These are phyloP conservation scores for Syncephalastrum sp. DNA, from an alignment of 371 early-diverging fungal species.

Conservation along the genomic window DNA sequence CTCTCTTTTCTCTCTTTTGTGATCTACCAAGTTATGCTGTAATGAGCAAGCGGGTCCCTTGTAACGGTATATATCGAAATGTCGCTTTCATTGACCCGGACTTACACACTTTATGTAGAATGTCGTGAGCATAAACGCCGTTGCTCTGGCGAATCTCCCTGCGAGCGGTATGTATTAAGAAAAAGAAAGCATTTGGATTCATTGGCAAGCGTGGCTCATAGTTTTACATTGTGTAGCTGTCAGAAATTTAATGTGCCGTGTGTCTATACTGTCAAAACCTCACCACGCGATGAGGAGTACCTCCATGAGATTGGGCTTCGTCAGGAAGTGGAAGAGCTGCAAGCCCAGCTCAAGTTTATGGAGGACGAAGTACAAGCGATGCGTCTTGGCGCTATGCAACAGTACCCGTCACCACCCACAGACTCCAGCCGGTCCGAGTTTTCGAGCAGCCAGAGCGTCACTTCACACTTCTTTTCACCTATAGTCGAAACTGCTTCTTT, in stretches of 20 bases:
- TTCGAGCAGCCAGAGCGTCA: constrained; percentile 3
- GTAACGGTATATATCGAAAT: constrained; percentile 12
- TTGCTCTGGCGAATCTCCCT: constrained; percentile 38
- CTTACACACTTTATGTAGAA: constrained; percentile 13
- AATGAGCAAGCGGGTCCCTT: constrained; percentile 21
- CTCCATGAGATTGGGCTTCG: constrained; percentile 13
- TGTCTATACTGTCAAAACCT: constrained; percentile 30
- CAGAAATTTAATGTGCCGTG: constrained; percentile 25
- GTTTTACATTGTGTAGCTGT: constrained; percentile 21
- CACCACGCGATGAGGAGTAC: constrained; percentile 45
- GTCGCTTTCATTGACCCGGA: background rate
- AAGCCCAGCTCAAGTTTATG: constrained; percentile 17
- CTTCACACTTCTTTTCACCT: too few relatives aligned
- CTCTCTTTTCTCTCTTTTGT: too few relatives aligned
- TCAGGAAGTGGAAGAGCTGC: constrained; percentile 16
- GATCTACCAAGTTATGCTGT: background rate
- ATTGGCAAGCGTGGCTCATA: background rate
- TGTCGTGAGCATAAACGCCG: constrained; percentile 43
- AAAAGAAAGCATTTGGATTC: too few relatives aligned
- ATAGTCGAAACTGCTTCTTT: too few relatives aligned
- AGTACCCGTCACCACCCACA: too few relatives aligned
- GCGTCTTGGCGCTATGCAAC: constrained; percentile 2
- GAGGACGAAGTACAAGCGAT: constrained; percentile 22
- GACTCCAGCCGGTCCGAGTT: constrained; percentile 2
- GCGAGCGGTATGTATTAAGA: constrained; percentile 31